Percentiles rank a stretch among this genome's conserved stretches.
Evolutionary conservation across 163 green algal genomes (phyloP).

Genomic region (Picocystis sp.): DNA sequence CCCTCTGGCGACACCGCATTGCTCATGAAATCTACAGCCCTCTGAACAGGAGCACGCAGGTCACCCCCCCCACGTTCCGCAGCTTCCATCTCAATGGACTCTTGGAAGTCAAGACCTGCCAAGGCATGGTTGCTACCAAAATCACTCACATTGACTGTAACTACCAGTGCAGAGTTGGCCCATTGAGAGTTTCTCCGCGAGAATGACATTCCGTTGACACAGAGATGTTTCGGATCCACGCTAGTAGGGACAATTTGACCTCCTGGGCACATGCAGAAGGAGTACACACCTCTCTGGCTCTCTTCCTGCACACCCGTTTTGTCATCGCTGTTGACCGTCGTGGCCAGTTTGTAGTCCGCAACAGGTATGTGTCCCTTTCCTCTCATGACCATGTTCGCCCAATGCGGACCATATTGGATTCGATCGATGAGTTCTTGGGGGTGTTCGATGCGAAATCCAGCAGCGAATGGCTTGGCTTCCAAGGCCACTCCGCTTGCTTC

Average conservation of each 20-base stretch:
- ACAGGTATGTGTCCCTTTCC: slow-evolving; percentile 51
- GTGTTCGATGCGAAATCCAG: slow-evolving; percentile 58
- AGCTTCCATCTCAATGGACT: slow-evolving; percentile 9
- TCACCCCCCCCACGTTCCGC: slow-evolving; percentile 6
- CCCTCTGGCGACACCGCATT: slow-evolving; percentile 8
- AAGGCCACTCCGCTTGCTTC: slow-evolving; percentile 28
- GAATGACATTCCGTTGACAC: slow-evolving; percentile 79
- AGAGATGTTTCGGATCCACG: slow-evolving; percentile 39
- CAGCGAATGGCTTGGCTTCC: slow-evolving; percentile 48
- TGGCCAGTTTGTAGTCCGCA: slow-evolving; percentile 49
- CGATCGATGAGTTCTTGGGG: slow-evolving; percentile 50
- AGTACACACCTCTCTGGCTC: slow-evolving; percentile 36
- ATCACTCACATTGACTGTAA: slow-evolving; percentile 29
- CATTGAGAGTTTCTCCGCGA: slow-evolving; percentile 27
- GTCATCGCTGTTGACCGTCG: neutral
- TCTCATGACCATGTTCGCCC: slow-evolving; percentile 27
- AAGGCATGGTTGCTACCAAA: slow-evolving; percentile 34
- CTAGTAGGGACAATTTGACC: slow-evolving; percentile 41
- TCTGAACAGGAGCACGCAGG: slow-evolving; percentile 2
- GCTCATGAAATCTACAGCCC: slow-evolving; percentile 47
- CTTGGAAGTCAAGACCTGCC: slow-evolving; percentile 35
- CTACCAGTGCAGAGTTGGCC: slow-evolving; percentile 63
- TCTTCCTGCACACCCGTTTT: neutral
- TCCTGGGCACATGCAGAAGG: slow-evolving; percentile 77
- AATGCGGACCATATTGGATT: slow-evolving; percentile 35